A percentile compares a stretch with the other conserved stretches of the same genome.
Conservation (phyloP, 352 stramenopile genomes). For the Aphanomyces invadans region DNA sequence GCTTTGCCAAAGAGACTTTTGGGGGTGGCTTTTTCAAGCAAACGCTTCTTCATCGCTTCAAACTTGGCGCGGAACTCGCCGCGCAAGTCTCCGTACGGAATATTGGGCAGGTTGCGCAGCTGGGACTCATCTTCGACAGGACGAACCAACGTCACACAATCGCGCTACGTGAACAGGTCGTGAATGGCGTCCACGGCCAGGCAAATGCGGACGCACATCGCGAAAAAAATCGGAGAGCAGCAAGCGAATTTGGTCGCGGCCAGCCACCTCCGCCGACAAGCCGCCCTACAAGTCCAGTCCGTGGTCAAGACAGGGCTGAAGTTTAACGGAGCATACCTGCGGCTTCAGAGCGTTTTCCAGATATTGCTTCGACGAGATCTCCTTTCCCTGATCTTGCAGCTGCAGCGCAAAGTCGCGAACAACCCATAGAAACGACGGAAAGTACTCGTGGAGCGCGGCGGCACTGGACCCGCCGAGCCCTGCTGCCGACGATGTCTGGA, state of each 20-base stretch:
- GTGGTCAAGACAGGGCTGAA: no score
- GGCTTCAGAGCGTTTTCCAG: conserved; percentile 82
- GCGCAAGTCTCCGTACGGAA: conserved; percentile 67
- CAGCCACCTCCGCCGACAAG: conserved; percentile 64
- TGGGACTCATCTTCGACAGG: conserved; percentile 81
- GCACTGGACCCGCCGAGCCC: conserved; percentile 19
- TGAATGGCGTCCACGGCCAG: no score
- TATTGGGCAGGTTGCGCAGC: conserved; percentile 53
- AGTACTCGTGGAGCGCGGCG: conserved; percentile 66
- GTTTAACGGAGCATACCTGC: conserved; percentile 19
- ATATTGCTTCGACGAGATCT: conserved; percentile 84
- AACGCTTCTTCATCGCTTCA: conserved; percentile 48
- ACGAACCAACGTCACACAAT: conserved; percentile 86
- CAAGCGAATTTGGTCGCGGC: conserved; percentile 75
- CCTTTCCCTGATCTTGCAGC: conserved; percentile 77
- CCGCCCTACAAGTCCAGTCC: conserved; percentile 41
- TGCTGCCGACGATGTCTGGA: conserved; percentile 52
- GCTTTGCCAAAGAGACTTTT: conserved; percentile 83
- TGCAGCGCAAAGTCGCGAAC: conserved; percentile 86
- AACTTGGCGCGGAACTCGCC: conserved; percentile 76
- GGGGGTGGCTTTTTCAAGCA: conserved; percentile 73
- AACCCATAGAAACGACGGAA: conserved; percentile 85
- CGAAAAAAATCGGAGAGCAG: conserved; percentile 78
- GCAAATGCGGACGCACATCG: conserved; percentile 26
- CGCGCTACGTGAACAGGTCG: conserved; percentile 34